Evolutionary conservation across 129 eudicot genomes (phyloP).

Genomic region (Calendula officinalis): DNA sequence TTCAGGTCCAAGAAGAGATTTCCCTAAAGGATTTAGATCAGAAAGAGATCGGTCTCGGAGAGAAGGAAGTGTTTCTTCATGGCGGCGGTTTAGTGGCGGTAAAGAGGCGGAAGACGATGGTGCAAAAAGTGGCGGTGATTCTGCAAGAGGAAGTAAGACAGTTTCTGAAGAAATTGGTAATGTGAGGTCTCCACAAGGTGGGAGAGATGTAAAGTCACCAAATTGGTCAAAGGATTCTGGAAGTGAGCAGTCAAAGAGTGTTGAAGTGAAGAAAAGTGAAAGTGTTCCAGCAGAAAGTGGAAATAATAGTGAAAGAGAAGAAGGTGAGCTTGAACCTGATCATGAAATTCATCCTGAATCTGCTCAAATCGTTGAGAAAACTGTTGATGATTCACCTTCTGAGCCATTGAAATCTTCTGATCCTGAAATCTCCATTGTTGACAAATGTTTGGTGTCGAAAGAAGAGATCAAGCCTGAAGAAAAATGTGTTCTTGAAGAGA

Average conservation of each 20-base stretch:
- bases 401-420: conserved; percentile 12
- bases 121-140: conserved; percentile 50
- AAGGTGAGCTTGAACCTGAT: conserved; percentile 96
- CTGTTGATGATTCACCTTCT: conserved; percentile 35
- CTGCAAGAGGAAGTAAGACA: conserved; percentile 45
- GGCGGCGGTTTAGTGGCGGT: conserved; percentile 68
- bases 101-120: conserved; percentile 73
- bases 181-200: conserved; percentile 60
- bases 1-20: conserved; percentile 78
- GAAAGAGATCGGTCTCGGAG: conserved; percentile 83
- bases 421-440: conserved; percentile 25
- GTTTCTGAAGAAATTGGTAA: conserved; percentile 49
- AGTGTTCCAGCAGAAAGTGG: conserved; percentile 61
- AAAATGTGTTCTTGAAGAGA: conserved; percentile 32
- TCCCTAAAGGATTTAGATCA: conserved; percentile 95
- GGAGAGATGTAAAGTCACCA: conserved; percentile 71
- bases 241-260: conserved; percentile 71
- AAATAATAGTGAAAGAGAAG: conserved; percentile 78
- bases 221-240: conserved; percentile 90
- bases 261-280: conserved; percentile 69
- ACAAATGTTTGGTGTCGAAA: conserved; percentile 28
- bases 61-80: conserved; percentile 72
- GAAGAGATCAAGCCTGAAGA: conserved; percentile 30
- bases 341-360: conserved; percentile 65
- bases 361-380: conserved; percentile 23